Evolutionary conservation across 2,329 filamentous ascomycete genomes (phyloP).

Genomic region (Aspergillus tubingensis): DNA sequence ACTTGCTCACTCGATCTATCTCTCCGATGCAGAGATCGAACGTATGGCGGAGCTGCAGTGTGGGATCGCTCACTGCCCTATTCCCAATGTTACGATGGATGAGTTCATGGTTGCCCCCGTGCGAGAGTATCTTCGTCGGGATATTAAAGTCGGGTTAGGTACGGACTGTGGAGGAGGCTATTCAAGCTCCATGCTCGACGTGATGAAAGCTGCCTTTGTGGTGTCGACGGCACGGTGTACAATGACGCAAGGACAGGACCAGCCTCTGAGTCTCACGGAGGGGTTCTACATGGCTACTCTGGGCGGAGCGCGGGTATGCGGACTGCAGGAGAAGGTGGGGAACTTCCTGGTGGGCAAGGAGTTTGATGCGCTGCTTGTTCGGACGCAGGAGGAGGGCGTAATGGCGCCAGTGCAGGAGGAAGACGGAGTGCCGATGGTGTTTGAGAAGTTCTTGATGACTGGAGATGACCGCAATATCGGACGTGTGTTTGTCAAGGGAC

Average conservation of each 20-base stretch:
- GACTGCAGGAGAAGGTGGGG: constrained; percentile 56
- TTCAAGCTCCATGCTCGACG: constrained; percentile 56
- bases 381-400: constrained; percentile 45
- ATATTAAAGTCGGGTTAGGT: constrained; percentile 67
- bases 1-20: constrained; percentile 67
- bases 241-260: constrained; percentile 41
- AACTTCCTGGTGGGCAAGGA: constrained; percentile 62
- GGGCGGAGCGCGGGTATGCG: constrained; percentile 62
- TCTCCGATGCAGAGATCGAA: constrained; percentile 56
- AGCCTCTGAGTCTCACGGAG: constrained; percentile 53
- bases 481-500: constrained; percentile 57
- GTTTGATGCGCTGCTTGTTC: constrained; percentile 61
- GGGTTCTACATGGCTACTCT: constrained; percentile 63
- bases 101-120: constrained; percentile 62
- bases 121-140: constrained; percentile 57
- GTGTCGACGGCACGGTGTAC: constrained; percentile 42
- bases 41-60: constrained; percentile 46
- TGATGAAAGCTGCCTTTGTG: constrained; percentile 56
- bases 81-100: constrained; percentile 63
- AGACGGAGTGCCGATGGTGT: constrained; percentile 51
- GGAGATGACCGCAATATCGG: constrained; percentile 65
- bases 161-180: constrained; percentile 67
- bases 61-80: constrained; percentile 65
- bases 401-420: constrained; percentile 57
- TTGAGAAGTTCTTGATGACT: constrained; percentile 68